phyloP scores from a whole-genome alignment of 495 filamentous ascomycete species.

The Lophiotrema nucula region DNA sequence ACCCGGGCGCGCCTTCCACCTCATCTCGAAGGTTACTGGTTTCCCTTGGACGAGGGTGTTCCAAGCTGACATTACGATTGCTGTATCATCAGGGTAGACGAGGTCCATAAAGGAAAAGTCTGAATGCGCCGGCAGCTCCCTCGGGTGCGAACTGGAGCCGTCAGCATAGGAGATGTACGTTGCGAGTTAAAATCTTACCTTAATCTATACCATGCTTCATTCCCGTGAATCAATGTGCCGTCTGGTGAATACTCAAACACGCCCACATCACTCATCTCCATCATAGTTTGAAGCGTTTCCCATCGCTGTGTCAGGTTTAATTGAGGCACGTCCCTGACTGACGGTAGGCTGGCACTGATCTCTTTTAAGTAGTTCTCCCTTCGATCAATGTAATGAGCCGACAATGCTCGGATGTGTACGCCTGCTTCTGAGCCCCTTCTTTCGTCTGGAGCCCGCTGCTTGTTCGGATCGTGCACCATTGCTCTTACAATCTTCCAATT shows the following conservation, averaged over 20 bases:
- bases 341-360: too few relatives aligned
- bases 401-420: not conserved
- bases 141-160: constrained; percentile 4
- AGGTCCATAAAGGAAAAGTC: constrained; percentile 14
- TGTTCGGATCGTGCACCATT: not conserved
- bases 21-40: constrained; percentile 12
- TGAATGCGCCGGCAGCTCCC: not conserved
- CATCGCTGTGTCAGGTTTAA: too few relatives aligned
- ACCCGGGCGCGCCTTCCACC: not conserved
- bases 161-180: not conserved
- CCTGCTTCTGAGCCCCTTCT: not conserved
- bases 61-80: constrained; percentile 5
- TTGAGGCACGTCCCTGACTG: too few relatives aligned
- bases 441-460: too few relatives aligned
- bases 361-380: not conserved
- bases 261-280: constrained; percentile 16
- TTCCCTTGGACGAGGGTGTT: constrained; percentile 13
- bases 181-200: not conserved
- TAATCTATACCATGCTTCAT: constrained; percentile 9
- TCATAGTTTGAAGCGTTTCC: not conserved
- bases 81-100: constrained; percentile 2
- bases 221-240: constrained; percentile 1
- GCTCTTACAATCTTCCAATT: constrained; percentile 9
- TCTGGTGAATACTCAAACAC: constrained; percentile 1
- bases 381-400: too few relatives aligned